Evolutionary conservation across 768 basidiomycete species (phyloP), one percentile per base, ranked within the genome.

Genomic region (Suillus paluster): DNA sequence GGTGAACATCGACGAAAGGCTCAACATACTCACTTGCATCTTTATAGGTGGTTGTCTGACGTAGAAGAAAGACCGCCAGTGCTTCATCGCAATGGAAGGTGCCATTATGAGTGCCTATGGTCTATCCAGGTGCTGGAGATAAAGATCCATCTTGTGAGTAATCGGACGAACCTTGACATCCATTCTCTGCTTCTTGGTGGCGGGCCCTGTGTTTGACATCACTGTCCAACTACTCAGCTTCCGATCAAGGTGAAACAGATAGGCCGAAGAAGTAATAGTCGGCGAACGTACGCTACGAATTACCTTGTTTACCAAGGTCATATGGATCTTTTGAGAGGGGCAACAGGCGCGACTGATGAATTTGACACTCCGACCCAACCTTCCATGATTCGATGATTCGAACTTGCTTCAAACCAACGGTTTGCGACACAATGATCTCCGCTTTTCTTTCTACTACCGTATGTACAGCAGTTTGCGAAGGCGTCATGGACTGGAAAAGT

Each of bases 81-180:
- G 95, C 95, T 78, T 99, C 97, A 69, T 99, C 97, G 75, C 94
- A 96, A 70, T 99, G 96, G 73, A 98, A 98, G 0, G 94, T 94
- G 19, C 96, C 96, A 62, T 91, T 94, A 75, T 98, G 95, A 1
- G 96, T 97, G 38, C 95, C 95, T 69, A 98, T 97, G 44, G 87
- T 77, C 92, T 94, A 56, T 27, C n/a, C 48, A 39, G 25, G 17
- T 17, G 52, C 25, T 39, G 19, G 44, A 33, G 48, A 58, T 54
- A 11, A 11, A 61, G 55, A 57, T 59, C 54, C 19, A 25, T 36
- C 27, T 11, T 36, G 36, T 50, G 39, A 58, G 39, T 41, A 23
- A 53, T 66, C 62, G 48, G 70, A 46, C 64, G 23, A 56, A 79
- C 75, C 68, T 79, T 81, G 60, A 76, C 73, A 38, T 77, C 76